Conservation (phyloP, 192 early-diverging fungal species). For the Podila horticola region DNA sequence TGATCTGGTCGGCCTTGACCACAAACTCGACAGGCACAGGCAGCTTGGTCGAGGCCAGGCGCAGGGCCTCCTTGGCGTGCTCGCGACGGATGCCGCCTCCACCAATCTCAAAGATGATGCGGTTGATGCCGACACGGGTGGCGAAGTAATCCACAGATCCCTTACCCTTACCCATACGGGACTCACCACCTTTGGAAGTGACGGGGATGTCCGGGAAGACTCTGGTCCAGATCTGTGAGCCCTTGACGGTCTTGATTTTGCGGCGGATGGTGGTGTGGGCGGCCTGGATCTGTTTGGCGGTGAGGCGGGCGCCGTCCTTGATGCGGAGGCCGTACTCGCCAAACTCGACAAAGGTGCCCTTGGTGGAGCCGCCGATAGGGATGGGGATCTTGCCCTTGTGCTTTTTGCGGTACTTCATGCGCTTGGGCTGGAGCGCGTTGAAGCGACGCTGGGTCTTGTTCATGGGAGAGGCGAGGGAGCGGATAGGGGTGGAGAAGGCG, state of each 20-base stretch:
- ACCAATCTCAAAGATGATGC: constrained; percentile 90
- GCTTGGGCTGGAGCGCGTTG: constrained; percentile 78
- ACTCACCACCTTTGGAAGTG: constrained; percentile 89
- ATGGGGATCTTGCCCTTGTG: constrained; percentile 89
- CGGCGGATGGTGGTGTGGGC: constrained; percentile 78
- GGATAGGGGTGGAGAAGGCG: constrained; percentile 24
- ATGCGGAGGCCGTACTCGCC: constrained; percentile 95
- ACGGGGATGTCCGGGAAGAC: constrained; percentile 95
- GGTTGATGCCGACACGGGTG: constrained; percentile 87
- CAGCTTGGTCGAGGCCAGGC: constrained; percentile 69
- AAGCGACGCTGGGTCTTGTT: constrained; percentile 61
- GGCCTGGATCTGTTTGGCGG: constrained; percentile 85
- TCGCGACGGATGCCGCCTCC: constrained; percentile 83
- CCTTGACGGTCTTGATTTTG: constrained; percentile 90
- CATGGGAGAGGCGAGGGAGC: constrained; percentile 26
- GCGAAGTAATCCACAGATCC: constrained; percentile 94
- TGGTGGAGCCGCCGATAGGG: constrained; percentile 84
- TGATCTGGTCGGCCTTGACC: constrained; percentile 55
- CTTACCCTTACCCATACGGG: constrained; percentile 98
- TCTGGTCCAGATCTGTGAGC: constrained; percentile 83
- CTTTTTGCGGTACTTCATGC: constrained; percentile 81
- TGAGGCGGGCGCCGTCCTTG: constrained; percentile 82
- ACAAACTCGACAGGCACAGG: constrained; percentile 80
- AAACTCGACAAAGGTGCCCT: constrained; percentile 87
- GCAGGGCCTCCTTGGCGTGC: constrained; percentile 80